phyloP scores from a whole-genome alignment of 108 stramenopile species.

The Aurantiochytrium sp. region DNA sequence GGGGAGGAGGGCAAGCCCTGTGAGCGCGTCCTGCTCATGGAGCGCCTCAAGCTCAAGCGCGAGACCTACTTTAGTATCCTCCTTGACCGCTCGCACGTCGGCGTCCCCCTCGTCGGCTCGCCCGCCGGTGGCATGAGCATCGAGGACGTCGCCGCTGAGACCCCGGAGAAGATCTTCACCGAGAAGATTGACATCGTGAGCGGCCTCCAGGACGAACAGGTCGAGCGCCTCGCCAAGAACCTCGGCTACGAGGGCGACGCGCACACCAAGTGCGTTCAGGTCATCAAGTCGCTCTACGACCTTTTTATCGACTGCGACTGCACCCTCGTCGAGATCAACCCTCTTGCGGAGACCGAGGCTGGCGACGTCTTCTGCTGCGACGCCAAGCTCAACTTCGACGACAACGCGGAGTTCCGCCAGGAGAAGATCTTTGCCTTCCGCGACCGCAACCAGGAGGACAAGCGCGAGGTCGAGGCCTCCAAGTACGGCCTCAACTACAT shows the following conservation, averaged over 20 bases:
- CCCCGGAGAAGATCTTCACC: slow-evolving; percentile 70
- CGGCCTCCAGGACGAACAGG: slow-evolving; percentile 63
- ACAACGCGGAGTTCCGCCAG: slow-evolving; percentile 80
- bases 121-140: slow-evolving; percentile 69
- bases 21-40: slow-evolving; percentile 70
- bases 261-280: slow-evolving; percentile 40
- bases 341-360: slow-evolving; percentile 70
- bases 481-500: slow-evolving; percentile 85
- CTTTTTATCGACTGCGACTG: slow-evolving; percentile 71
- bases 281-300: slow-evolving; percentile 67
- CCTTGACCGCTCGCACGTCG: slow-evolving; percentile 68
- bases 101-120: slow-evolving; percentile 71
- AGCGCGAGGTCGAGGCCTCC: slow-evolving; percentile 69
- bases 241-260: slow-evolving; percentile 50
- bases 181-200: slow-evolving; percentile 58
- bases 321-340: slow-evolving; percentile 79
- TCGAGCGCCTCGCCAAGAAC: slow-evolving; percentile 34
- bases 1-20: slow-evolving; percentile 71
- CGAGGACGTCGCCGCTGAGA: slow-evolving; percentile 72
- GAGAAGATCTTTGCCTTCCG: slow-evolving; percentile 60
- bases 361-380: slow-evolving; percentile 72
- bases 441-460: slow-evolving; percentile 74
- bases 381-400: slow-evolving; percentile 83
- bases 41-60: slow-evolving; percentile 70
- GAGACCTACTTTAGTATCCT: slow-evolving; percentile 76